Evolutionary conservation across 495 filamentous ascomycete genomes (phyloP).

Genomic region (Xanthoparmelia taractica): DNA sequence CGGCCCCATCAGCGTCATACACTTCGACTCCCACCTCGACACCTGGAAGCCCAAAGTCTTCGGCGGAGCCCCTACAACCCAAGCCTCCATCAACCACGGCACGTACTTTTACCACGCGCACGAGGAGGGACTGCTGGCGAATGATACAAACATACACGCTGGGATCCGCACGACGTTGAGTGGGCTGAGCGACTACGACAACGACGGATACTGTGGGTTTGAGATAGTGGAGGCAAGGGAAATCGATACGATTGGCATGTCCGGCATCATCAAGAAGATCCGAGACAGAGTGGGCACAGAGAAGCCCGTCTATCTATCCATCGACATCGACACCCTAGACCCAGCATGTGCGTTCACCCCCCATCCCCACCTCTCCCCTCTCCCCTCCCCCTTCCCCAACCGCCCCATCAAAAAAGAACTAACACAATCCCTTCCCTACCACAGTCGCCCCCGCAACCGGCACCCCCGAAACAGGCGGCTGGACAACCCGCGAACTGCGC

Average conservation of each 20-base stretch:
- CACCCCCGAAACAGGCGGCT: constrained; percentile 81
- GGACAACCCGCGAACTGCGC: constrained; percentile 71
- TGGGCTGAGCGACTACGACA: constrained; percentile 65
- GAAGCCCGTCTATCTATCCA: constrained; percentile 71
- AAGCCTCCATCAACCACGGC: constrained; percentile 75
- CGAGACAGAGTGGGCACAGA: constrained; percentile 62
- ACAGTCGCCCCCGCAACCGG: constrained; percentile 73
- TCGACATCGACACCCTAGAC: constrained; percentile 85
- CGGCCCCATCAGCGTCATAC: constrained; percentile 60
- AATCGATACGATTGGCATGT: constrained; percentile 64
- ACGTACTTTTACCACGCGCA: constrained; percentile 70
- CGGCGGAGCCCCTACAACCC: constrained; percentile 52
- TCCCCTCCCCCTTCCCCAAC: background rate
- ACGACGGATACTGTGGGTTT: constrained; percentile 80
- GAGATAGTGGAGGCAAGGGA: constrained; percentile 72
- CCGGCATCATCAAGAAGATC: constrained; percentile 69
- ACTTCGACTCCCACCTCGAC: constrained; percentile 67
- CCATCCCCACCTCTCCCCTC: constrained; percentile 8
- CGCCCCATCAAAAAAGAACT: background rate
- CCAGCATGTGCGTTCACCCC: constrained; percentile 56
- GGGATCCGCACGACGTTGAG: constrained; percentile 74
- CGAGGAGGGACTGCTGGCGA: constrained; percentile 65
- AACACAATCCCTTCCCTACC: no score
- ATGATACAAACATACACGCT: constrained; percentile 78
- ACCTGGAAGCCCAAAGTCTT: constrained; percentile 66